Base-by-base conservation (phyloP, 768 basidiomycete genomes). In the Sistotremastrum suecicum region DNA sequence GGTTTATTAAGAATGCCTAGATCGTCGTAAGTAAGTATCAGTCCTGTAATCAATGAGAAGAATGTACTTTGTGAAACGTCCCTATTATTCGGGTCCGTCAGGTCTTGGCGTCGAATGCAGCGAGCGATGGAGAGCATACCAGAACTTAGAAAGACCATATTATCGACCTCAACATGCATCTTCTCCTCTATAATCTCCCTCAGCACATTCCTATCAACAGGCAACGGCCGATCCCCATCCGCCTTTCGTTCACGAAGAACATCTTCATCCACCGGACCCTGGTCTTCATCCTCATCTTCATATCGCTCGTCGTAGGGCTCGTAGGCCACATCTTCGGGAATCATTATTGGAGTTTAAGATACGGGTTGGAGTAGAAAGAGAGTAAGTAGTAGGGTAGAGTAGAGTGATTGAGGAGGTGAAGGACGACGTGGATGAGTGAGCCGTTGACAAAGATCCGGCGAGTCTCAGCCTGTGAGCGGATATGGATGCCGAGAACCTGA, bases 111-210 rank as follows among this genome's bases (percentile, higher is more conserved):
- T 45, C 38, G 39, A 42, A 34, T 42, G 41, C 28, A 39, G 5
- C 11, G 6, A 39, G 41, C 30, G 33, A 42, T 8, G 41, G 28
- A 39, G 41, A 45, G 64, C 80, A 52, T 56, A 76, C 84, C 84
- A 50, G 83, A 75, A 55, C 77, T 84, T 29, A 90, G 61, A 55
- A 87, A 90, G 34, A 58, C 62, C 53, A 89, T 84, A 20, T 78
- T 66, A 3, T 72, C 82, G 10, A 87, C 83, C 28, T 79, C 75
- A 9, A 68, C 61, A 20, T 64, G 70, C 63, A 80, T 72, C 53
- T 77, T 80, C 56, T 86, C 82, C 41, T 75, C 68, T 5, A 89
- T 78, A 38, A 89, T 77, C 51, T 86, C 83, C 60, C 76, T 81
- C 50, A 90, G 66, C 20, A 85, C 67, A 45, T 70, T 70, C 46